Conservation (phyloP, 495 filamentous ascomycete genomes). For the Collariella sp. region DNA sequence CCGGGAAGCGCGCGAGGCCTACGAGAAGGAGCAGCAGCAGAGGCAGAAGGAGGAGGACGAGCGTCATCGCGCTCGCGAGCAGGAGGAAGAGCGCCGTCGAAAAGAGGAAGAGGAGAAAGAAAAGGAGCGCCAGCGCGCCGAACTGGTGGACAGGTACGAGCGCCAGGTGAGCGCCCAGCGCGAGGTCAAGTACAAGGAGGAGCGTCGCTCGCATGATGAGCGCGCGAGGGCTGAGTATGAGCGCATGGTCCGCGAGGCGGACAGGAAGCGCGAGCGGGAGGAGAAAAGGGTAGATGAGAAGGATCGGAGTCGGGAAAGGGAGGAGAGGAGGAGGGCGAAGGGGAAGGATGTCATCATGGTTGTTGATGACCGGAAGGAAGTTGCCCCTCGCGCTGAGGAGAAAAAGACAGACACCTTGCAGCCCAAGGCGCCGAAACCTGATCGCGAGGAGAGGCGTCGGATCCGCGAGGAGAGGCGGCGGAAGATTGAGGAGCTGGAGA, state of each 20-base stretch:
- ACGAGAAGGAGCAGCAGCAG: conserved; percentile 19
- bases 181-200: conserved; percentile 17
- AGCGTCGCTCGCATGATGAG: conserved; percentile 15
- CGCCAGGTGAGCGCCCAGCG: conserved; percentile 23
- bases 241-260: conserved; percentile 1
- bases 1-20: conserved; percentile 21
- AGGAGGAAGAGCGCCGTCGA: conserved; percentile 10
- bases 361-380: conserved; percentile 21
- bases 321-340: conserved; percentile 16
- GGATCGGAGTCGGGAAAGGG: conserved; percentile 16
- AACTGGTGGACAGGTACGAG: conserved; percentile 18
- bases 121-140: conserved; percentile 2
- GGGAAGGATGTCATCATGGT: conserved; percentile 17
- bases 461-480: conserved; percentile 21
- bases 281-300: conserved; percentile 19
- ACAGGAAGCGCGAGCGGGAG: conserved; percentile 20
- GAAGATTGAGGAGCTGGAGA: conserved; percentile 22
- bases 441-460: conserved; percentile 19
- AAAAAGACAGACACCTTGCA: conserved; percentile 31
- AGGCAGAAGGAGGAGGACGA: conserved; percentile 22
- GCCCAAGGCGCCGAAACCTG: conserved; percentile 18
- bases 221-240: conserved; percentile 18
- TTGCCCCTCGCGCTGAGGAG: conserved; percentile 19
- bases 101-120: conserved; percentile 10
- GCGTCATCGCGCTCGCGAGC: conserved; percentile 11